Evolutionary conservation across 805 yeast genomes (phyloP).

Genomic region (Saccharomycopsis sp.): DNA sequence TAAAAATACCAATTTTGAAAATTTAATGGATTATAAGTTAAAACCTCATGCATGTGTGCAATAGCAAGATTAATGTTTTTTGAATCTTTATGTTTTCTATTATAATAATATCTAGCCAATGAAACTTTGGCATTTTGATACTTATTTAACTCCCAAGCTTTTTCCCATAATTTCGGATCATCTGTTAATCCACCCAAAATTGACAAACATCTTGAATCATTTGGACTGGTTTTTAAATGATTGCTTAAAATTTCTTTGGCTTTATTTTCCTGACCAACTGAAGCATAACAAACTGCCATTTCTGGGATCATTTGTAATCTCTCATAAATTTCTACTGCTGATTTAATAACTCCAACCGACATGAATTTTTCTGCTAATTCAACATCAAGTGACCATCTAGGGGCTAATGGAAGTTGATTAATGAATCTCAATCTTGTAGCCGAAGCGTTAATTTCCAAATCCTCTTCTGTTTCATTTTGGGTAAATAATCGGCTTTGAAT

Average conservation of each 20-base stretch:
- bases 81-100: constrained; percentile 51
- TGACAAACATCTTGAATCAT: constrained; percentile 75
- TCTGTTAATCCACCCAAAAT: constrained; percentile 77
- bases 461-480: constrained; percentile 19
- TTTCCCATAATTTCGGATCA: constrained; percentile 68
- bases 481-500: constrained; percentile 43
- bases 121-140: constrained; percentile 83
- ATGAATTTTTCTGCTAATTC: constrained; percentile 77
- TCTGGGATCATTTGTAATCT: constrained; percentile 68
- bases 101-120: constrained; percentile 60
- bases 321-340: constrained; percentile 85
- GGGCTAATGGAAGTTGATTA: constrained; percentile 65
- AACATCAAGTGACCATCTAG: constrained; percentile 79
- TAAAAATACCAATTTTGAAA: constrained; percentile 85
- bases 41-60: constrained; percentile 62
- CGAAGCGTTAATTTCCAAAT: constrained; percentile 27
- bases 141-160: constrained; percentile 78
- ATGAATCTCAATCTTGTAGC: constrained; percentile 54
- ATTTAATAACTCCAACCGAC: constrained; percentile 72
- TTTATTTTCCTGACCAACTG: constrained; percentile 60
- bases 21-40: constrained; percentile 61
- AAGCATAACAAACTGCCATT: constrained; percentile 83
- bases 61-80: constrained; percentile 45
- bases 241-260: constrained; percentile 52
- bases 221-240: constrained; percentile 46